These are phyloP conservation scores for Stenogyne calaminthoides DNA, from an alignment of 305 asterid species.

Conservation along the genomic window DNA sequence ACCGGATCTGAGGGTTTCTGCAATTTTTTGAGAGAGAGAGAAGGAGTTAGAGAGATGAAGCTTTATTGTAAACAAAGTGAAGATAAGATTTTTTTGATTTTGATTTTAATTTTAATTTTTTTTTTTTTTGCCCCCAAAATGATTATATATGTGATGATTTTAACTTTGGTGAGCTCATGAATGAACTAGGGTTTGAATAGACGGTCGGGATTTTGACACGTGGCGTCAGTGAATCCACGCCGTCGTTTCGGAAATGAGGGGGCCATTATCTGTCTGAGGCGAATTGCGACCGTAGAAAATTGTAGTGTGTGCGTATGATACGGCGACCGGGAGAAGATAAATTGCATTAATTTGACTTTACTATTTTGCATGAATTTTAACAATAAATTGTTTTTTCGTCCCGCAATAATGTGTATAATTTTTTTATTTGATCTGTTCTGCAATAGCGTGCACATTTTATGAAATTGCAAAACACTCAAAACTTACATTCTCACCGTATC, in stretches of 20 bases:
- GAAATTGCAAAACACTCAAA: no score
- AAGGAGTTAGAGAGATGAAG: slow-evolving; percentile 29
- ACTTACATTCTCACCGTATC: no score
- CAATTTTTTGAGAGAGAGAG: slow-evolving; percentile 16
- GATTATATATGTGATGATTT: slow-evolving; percentile 32
- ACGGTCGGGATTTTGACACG: slow-evolving; percentile 31
- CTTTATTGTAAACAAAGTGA: slow-evolving; percentile 50
- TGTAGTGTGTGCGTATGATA: slow-evolving; percentile 24
- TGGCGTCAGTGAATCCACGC: slow-evolving; percentile 1
- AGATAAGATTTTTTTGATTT: slow-evolving; percentile 33
- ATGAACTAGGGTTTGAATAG: slow-evolving; percentile 42
- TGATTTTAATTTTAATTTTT: no score
- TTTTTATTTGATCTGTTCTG: no score
- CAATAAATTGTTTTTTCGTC: no score
- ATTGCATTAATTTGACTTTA: neutral
- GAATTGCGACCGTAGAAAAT: slow-evolving; percentile 34
- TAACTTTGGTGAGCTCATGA: slow-evolving; percentile 40
- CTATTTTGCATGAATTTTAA: no score
- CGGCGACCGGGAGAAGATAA: slow-evolving; percentile 22
- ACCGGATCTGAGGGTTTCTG: slow-evolving; percentile 40
- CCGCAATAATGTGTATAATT: no score
- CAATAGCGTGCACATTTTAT: no score
- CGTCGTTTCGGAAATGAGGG: slow-evolving; percentile 27
- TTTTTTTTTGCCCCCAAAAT: no score
- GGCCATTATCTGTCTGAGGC: slow-evolving; percentile 30